Conservation (phyloP, 2,329 filamentous ascomycete species). For the Triangularia setosa region DNA sequence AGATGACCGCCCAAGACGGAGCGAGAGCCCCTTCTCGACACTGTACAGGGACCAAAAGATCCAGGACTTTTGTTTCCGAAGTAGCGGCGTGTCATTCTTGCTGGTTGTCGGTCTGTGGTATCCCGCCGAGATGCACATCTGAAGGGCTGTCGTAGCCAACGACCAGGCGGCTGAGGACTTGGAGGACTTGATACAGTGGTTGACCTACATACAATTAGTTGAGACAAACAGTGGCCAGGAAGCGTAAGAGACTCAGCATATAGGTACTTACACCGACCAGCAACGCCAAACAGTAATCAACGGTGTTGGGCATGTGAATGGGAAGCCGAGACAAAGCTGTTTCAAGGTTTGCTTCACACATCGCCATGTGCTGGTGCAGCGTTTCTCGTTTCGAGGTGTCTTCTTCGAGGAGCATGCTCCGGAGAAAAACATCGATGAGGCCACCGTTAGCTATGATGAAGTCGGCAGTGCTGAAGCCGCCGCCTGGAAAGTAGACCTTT, state of each 20-base stretch:
- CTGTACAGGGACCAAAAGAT: background rate
- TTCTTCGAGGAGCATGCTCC: background rate
- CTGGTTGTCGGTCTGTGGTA: background rate
- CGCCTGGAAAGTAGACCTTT: background rate
- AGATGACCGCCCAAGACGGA: background rate
- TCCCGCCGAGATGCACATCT: background rate
- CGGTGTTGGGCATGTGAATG: background rate
- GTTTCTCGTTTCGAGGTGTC: background rate
- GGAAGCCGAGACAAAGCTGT: background rate
- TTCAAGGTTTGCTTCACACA: background rate
- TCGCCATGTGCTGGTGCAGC: background rate
- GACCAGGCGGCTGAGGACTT: background rate
- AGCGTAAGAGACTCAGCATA: background rate
- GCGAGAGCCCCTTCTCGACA: background rate
- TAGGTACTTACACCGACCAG: background rate
- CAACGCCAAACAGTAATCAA: background rate
- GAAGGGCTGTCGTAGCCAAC: background rate
- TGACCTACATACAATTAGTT: background rate
- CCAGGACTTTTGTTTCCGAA: background rate
- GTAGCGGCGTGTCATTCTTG: background rate
- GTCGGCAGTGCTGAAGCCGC: background rate
- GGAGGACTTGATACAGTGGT: background rate
- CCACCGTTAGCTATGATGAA: background rate
- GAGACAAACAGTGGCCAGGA: background rate
- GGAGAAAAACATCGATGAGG: background rate